Conservation (phyloP, 768 basidiomycete species). For the Chiua virens region DNA sequence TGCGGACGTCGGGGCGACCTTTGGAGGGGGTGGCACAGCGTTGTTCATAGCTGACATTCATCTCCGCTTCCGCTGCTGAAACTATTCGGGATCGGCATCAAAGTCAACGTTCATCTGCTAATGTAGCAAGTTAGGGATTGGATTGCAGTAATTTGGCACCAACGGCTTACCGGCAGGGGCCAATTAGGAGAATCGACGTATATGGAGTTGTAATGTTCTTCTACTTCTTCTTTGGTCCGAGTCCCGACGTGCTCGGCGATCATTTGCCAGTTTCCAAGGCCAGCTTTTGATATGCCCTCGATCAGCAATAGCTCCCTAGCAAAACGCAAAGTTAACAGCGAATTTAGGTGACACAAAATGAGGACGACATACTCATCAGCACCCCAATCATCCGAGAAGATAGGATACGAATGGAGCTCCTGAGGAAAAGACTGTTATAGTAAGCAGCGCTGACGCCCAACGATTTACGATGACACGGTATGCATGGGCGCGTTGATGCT, state of each 20-base stretch:
- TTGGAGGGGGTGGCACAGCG: slow-evolving; percentile 54
- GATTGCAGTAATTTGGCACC: slow-evolving; percentile 1
- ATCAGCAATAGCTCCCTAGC: slow-evolving; percentile 83
- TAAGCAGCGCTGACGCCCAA: background rate
- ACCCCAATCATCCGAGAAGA: slow-evolving; percentile 94
- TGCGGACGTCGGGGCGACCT: slow-evolving; percentile 80
- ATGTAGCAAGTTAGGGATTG: background rate
- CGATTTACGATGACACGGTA: slow-evolving; percentile 85
- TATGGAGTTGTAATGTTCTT: slow-evolving; percentile 79
- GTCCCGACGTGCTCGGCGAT: slow-evolving; percentile 95
- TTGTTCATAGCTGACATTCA: slow-evolving; percentile 82
- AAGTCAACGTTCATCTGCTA: slow-evolving; percentile 56
- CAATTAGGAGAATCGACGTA: slow-evolving; percentile 79
- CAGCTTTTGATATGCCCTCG: slow-evolving; percentile 84
- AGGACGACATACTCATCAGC: slow-evolving; percentile 83
- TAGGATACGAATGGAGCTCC: slow-evolving; percentile 97
- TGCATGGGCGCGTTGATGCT: slow-evolving; percentile 81
- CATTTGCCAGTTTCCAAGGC: slow-evolving; percentile 95
- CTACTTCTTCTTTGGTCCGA: slow-evolving; percentile 89
- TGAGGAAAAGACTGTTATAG: slow-evolving; percentile 32
- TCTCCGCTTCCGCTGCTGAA: slow-evolving; percentile 85
- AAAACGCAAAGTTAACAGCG: slow-evolving; percentile 1
- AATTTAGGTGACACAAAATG: background rate
- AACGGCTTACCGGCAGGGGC: slow-evolving; percentile 71
- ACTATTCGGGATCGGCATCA: slow-evolving; percentile 73